Base-by-base conservation (phyloP, 257 asterid species). In the Paraleonurus japonicus region DNA sequence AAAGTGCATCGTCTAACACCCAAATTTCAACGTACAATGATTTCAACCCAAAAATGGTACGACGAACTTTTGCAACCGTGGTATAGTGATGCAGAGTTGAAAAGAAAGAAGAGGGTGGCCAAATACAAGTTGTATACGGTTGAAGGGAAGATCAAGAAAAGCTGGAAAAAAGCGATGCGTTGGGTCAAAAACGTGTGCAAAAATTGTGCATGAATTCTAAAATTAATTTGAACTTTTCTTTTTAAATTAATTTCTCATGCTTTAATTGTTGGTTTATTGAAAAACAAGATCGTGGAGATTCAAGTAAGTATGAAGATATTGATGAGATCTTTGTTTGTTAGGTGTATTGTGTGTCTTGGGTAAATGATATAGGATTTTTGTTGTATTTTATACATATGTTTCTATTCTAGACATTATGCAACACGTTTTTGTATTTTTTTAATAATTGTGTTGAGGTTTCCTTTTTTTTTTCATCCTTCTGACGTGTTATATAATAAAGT, bases 61-160 rank as follows among this genome's bases (percentile, higher is more conserved):
- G 41, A 13, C 51, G 72, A 5, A 16, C 20, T 39, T n/a, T 1
- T 69, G 4, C 35, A 57, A 69, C 19, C 75, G 26, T 85, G 92
- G 92, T 82, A 77, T 27, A 78, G 76, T 2, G 48, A 70, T 11
- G 85, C 77, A 2, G 95, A 92, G 81, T 6, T 86, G 19, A 85
- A 85, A 33, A 82, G 94, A 26, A 85, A 74, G 69, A 92, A 75
- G 69, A 86, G 98, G 72, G 76, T 89, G 3, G 83, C 85, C 24
- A 81, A 76, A 61, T 92, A 92, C 76, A 89, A 88, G 41, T 27
- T 81, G 45, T 92, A 87, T 71, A 76, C 95, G 2, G 74, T 85
- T 5, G 95, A 92, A 79, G 90, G 94, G 19, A 85, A 89, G 76
- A 73, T 88, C 26, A 92, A 89, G 85, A 72, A 60, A 22, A 82